Evolutionary conservation across 2,329 filamentous ascomycete species (phyloP), one percentile per base, ranked within the genome.

Genomic region (Cercospora brassicicola): DNA sequence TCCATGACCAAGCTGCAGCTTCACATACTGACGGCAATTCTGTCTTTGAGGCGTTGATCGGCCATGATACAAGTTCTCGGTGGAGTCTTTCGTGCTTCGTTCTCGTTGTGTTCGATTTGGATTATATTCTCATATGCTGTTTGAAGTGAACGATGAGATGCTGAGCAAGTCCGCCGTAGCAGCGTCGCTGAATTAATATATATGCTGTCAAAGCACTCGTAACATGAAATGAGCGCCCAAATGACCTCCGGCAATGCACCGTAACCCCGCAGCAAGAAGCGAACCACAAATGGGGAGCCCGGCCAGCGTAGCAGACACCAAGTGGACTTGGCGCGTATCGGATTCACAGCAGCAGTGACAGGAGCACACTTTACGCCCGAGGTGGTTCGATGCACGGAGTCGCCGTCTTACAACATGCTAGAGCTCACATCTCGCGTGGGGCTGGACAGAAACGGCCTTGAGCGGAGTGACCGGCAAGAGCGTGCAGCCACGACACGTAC

Each of bases 11-110:
- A 28, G 48, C 23, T 42, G 28, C n/a, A 28, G 18, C 13, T 53
- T 28, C 28, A 65, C 62, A 15, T 65, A 68, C 66, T 76, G 30
- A 77, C 56, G 2, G 73, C 73, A 11, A 77, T 73, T 20, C 73
- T 70, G 56, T 70, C 74, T 55, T 72, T 59, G 3, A 77, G 67
- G 36, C 74, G 68, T 33, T 65, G 55, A 39, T 65, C 63, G n/a
- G 60, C 30, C 60, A 63, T 63, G 26, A 23, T 20, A 4, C 28
- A 7, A 51, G 48, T 26, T 55, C 9, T 23, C 6, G 4, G 4
- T 59, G 4, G 2, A 11, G 18, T 36, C 13, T 36, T 3, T 55
- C 13, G 23, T 28, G 23, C 23, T 26, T 20, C 11, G 18, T 53
- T 11, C 5, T 15, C 23, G 4, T 15, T 11, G 20, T 26, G 48